Percentiles rank a stretch among this genome's conserved stretches.
These are phyloP conservation scores for Petunia axillaris DNA, from an alignment of 257 asterid genomes.

Conservation along the genomic window DNA sequence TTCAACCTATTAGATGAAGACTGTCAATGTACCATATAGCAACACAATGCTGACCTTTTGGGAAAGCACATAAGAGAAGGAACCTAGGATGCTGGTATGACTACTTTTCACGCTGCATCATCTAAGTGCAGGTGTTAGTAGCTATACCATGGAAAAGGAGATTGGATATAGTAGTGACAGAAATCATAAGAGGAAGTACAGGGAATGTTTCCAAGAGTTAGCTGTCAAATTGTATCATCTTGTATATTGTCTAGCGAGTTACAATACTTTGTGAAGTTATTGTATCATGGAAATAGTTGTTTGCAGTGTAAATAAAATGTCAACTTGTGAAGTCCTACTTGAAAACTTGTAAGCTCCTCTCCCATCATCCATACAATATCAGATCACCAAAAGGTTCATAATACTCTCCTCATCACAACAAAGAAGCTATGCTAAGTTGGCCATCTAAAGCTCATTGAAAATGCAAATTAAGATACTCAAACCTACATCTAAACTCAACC, in stretches of 20 bases:
- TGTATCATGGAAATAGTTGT: conserved; percentile 18
- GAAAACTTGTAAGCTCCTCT: not conserved
- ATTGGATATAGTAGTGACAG: not conserved
- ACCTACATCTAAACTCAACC: too few relatives aligned
- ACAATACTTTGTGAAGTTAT: not conserved
- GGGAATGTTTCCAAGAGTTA: not conserved
- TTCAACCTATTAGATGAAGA: conserved; percentile 10
- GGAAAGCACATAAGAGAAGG: conserved; percentile 7
- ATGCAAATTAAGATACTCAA: too few relatives aligned
- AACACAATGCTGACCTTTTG: not conserved
- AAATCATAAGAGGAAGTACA: conserved; percentile 2
- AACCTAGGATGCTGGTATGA: conserved; percentile 2
- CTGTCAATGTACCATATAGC: not conserved
- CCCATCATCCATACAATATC: not conserved
- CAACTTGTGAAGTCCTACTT: conserved; percentile 10
- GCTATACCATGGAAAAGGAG: not conserved
- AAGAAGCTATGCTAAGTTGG: not conserved
- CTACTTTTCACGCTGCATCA: not conserved
- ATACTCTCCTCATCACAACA: not conserved
- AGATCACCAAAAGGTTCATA: not conserved
- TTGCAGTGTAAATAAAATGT: not conserved
- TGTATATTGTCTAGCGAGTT: not conserved
- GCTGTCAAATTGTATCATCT: not conserved
- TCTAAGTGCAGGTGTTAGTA: not conserved
- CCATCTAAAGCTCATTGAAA: not conserved